phyloP scores from a whole-genome alignment of 257 asterid species.

The Solanum ossicruentum region DNA sequence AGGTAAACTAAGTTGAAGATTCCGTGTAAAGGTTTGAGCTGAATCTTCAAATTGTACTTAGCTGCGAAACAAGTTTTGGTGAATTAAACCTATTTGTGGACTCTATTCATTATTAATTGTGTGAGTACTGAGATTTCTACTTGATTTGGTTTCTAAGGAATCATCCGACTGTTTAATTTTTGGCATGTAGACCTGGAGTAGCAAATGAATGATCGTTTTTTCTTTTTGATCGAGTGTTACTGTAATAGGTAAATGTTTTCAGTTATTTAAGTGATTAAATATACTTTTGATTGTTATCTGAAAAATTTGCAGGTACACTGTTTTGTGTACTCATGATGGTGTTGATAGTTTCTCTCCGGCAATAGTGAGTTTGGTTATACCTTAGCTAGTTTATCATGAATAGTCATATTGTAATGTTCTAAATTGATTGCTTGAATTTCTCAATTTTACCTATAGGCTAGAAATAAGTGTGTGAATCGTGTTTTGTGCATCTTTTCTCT shows the following conservation, averaged over 20 bases:
- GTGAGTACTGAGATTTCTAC: background rate
- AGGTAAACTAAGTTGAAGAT: background rate
- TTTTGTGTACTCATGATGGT: slow-evolving; percentile 41
- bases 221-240: background rate
- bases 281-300: background rate
- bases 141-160: background rate
- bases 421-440: background rate
- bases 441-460: background rate
- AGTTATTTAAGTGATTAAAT: background rate
- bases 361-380: slow-evolving; percentile 25
- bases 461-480: background rate
- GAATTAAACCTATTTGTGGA: background rate
- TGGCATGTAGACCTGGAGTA: background rate
- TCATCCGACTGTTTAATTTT: background rate
- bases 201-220: background rate
- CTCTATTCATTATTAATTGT: background rate
- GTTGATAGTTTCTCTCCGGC: slow-evolving; percentile 38
- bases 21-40: background rate
- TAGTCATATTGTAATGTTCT: background rate
- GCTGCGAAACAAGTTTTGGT: background rate
- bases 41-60: background rate
- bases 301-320: background rate
- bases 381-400: background rate
- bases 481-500: background rate
- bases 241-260: background rate